Evolutionary conservation across 805 yeast genomes (phyloP).

Genomic region (Kazachstania africana): DNA sequence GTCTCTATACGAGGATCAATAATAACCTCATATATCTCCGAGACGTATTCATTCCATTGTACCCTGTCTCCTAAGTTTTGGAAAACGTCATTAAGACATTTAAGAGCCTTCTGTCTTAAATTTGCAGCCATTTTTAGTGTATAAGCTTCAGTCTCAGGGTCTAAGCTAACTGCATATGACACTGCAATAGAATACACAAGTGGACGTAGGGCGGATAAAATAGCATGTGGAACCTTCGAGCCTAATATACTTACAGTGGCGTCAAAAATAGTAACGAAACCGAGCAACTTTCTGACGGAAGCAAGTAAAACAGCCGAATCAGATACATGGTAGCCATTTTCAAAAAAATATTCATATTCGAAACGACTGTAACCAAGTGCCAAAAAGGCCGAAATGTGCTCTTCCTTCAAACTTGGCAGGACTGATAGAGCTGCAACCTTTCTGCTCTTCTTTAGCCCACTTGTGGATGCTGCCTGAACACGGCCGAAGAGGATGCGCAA

Average conservation of each 20-base stretch:
- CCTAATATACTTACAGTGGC: constrained; percentile 37
- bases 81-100: constrained; percentile 48
- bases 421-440: constrained; percentile 59
- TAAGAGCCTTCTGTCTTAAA: constrained; percentile 58
- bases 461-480: constrained; percentile 55
- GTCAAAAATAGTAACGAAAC: constrained; percentile 41
- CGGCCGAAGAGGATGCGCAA: constrained; percentile 77
- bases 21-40: constrained; percentile 39
- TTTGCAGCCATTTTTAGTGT: constrained; percentile 39
- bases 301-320: constrained; percentile 20
- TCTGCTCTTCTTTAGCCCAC: constrained; percentile 62
- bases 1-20: constrained; percentile 52
- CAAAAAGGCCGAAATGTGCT: constrained; percentile 48
- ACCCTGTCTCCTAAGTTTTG: constrained; percentile 36
- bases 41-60: constrained; percentile 46
- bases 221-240: constrained; percentile 35
- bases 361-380: constrained; percentile 48
- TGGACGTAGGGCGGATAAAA: constrained; percentile 44
- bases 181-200: constrained; percentile 42
- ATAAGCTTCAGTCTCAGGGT: constrained; percentile 11
- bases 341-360: constrained; percentile 28
- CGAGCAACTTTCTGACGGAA: constrained; percentile 40
- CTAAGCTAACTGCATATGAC: constrained; percentile 35
- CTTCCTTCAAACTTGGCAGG: constrained; percentile 43
- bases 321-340: constrained; percentile 13